Conservation (phyloP, 2,329 filamentous ascomycete genomes). For the Talaromyces sp. region DNA sequence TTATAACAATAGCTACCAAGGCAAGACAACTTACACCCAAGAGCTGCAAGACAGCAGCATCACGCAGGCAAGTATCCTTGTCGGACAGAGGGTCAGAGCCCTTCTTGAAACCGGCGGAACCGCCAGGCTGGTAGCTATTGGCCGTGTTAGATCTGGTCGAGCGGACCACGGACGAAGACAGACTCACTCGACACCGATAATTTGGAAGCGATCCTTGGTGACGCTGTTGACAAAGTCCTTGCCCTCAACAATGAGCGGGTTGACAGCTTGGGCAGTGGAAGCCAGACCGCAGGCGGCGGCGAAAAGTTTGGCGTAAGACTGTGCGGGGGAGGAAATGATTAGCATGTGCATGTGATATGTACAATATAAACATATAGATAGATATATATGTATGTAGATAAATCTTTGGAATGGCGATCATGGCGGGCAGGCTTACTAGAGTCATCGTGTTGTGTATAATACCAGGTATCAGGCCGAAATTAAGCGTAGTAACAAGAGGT, state of each 20-base stretch:
- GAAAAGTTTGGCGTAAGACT: conserved; percentile 31
- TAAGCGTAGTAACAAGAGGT: neutral
- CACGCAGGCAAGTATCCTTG: conserved; percentile 52
- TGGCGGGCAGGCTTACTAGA: conserved; percentile 2
- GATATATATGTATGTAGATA: neutral
- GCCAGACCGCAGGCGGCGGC: conserved; percentile 37
- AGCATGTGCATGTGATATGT: neutral
- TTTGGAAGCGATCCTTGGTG: conserved; percentile 54
- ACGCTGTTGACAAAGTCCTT: conserved; percentile 57
- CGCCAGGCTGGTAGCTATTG: conserved; percentile 55
- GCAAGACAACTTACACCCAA: conserved; percentile 44
- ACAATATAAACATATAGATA: neutral
- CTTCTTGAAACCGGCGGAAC: conserved; percentile 52
- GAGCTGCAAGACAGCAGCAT: conserved; percentile 58
- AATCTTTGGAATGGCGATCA: neutral
- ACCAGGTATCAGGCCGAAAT: neutral
- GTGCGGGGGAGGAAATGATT: neutral
- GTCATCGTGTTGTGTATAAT: conserved; percentile 4
- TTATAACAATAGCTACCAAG: neutral
- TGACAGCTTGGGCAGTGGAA: conserved; percentile 46
- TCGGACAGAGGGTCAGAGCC: conserved; percentile 53
- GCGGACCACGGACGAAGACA: conserved; percentile 7
- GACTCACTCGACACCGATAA: conserved; percentile 56
- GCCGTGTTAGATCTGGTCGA: conserved; percentile 14
- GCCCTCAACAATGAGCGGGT: conserved; percentile 51